These are phyloP conservation scores for Abrus pulchellus DNA, from an alignment of 306 rosid genomes.

Conservation along the genomic window DNA sequence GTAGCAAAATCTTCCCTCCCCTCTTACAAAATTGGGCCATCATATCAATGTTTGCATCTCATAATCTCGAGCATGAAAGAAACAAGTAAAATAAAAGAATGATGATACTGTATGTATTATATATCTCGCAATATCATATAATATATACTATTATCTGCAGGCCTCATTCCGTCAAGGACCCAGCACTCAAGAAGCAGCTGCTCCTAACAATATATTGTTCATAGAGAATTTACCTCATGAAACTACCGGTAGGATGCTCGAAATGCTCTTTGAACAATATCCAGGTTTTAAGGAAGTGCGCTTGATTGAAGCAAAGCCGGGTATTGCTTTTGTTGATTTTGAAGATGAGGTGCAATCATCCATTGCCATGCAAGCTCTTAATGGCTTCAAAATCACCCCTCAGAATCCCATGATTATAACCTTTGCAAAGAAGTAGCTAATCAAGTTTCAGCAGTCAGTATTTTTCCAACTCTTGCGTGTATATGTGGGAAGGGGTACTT, in stretches of 20 bases:
- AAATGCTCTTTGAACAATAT: constrained; percentile 91
- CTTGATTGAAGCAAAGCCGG: constrained; percentile 97
- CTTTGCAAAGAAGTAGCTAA: constrained; percentile 88
- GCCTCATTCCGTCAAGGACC: constrained; percentile 76
- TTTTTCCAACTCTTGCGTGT: constrained; percentile 22
- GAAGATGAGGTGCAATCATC: constrained; percentile 95
- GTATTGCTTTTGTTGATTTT: constrained; percentile 93
- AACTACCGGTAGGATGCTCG: constrained; percentile 90
- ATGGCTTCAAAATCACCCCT: constrained; percentile 95
- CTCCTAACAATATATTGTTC: constrained; percentile 92
- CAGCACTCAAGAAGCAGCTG: constrained; percentile 72
- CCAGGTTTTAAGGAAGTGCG: constrained; percentile 99
- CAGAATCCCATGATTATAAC: constrained; percentile 85
- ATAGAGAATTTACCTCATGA: constrained; percentile 95
- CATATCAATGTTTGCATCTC: background rate
- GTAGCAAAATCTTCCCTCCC: background rate
- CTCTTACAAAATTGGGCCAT: background rate
- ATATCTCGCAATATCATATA: constrained; percentile 20
- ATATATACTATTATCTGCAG: constrained; percentile 52
- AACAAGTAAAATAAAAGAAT: constrained; percentile 3
- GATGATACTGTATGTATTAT: background rate
- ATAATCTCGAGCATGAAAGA: background rate
- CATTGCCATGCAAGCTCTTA: constrained; percentile 95
- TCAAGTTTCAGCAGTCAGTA: constrained; percentile 22
- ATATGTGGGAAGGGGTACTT: constrained; percentile 38